phyloP scores from a whole-genome alignment of 495 filamentous ascomycete species.

The Cercophora newfieldiana region DNA sequence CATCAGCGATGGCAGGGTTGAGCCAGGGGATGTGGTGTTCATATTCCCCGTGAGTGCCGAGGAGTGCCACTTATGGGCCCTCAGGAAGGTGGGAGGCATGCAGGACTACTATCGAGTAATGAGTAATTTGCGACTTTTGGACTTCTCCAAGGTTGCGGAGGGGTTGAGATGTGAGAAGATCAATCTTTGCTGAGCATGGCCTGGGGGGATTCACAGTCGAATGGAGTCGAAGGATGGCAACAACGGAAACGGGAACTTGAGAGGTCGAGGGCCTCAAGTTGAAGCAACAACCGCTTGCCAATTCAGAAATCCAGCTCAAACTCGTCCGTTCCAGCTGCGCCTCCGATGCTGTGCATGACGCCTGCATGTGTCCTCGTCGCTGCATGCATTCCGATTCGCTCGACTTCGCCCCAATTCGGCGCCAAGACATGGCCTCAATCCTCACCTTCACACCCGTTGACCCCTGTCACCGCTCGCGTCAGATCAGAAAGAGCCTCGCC shows the following conservation, averaged over 20 bases:
- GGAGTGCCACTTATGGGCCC: not conserved
- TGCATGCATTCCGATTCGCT: not conserved
- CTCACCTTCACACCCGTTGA: not conserved
- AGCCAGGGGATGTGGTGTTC: not conserved
- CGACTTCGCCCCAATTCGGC: not conserved
- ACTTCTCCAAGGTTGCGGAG: not conserved
- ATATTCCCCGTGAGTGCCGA: not conserved
- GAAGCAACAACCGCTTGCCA: no score
- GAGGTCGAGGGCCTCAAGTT: no score
- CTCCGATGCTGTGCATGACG: no score
- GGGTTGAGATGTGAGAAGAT: not conserved
- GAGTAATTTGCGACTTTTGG: not conserved
- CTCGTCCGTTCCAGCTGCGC: no score
- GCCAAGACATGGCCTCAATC: not conserved
- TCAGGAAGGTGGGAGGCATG: not conserved
- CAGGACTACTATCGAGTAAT: not conserved
- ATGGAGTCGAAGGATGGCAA: no score
- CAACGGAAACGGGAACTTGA: no score
- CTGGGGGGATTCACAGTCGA: no score
- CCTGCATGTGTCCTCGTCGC: no score
- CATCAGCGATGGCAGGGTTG: not conserved
- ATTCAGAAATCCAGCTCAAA: no score
- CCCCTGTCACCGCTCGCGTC: no score
- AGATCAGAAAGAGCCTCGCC: no score
- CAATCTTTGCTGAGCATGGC: not conserved